These are phyloP conservation scores for Sporothrix luriei DNA, from an alignment of 2,329 filamentous ascomycete species.

Conservation along the genomic window DNA sequence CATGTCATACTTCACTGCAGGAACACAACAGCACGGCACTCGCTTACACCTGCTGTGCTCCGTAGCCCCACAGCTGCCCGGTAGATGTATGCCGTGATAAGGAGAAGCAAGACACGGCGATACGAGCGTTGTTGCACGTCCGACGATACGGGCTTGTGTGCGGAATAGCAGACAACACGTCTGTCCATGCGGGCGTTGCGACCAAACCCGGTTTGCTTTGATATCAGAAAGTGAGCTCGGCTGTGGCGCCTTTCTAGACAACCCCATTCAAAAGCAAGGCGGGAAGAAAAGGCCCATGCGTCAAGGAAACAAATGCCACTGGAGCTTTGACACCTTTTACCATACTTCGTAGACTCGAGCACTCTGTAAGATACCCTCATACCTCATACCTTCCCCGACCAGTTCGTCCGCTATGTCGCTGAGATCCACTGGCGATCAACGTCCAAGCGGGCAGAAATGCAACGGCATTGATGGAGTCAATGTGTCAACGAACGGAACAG, in stretches of 20 bases:
- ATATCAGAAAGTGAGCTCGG: no score
- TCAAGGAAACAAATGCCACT: no score
- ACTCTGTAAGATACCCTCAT: no score
- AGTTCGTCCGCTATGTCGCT: slow-evolving; percentile 5
- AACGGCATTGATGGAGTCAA: no score
- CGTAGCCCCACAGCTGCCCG: neutral
- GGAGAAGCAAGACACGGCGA: slow-evolving; percentile 8
- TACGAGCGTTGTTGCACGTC: neutral
- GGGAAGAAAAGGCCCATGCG: no score
- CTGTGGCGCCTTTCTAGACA: no score
- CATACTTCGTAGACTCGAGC: no score
- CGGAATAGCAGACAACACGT: no score
- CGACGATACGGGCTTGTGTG: neutral
- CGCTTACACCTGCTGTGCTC: neutral
- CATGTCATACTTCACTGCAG: neutral
- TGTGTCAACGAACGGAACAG: neutral
- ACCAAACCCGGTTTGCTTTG: no score
- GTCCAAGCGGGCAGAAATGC: neutral
- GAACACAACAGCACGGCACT: neutral
- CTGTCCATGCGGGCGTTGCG: no score
- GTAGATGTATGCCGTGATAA: neutral
- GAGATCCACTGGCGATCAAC: slow-evolving; percentile 3
- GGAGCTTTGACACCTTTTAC: neutral
- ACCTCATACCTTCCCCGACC: slow-evolving; percentile 1
- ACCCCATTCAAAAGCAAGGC: no score